Percentiles rank a stretch among this genome's conserved stretches.
phyloP scores from a whole-genome alignment of 352 stramenopile genomes.

The Phytophthora fragariae region DNA sequence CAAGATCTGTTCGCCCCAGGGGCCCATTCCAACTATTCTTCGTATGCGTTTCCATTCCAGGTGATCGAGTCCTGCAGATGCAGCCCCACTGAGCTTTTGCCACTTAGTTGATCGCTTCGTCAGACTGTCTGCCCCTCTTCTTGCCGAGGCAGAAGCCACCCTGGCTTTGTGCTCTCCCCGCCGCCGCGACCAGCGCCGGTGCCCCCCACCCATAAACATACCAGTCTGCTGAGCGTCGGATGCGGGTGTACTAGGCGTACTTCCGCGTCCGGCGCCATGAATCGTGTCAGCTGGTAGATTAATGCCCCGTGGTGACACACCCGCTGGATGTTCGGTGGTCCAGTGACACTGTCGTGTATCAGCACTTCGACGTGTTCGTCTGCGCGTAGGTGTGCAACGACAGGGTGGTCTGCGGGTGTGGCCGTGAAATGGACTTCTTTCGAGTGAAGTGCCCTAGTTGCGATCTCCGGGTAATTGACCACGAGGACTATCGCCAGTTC shows the following conservation, averaged over 20 bases:
- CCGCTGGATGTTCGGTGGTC: neutral
- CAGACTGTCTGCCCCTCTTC: neutral
- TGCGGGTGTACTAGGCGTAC: neutral
- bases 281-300: neutral
- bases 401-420: no score
- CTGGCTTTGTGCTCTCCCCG: neutral
- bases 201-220: neutral
- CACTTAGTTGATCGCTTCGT: neutral
- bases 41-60: neutral
- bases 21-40: neutral
- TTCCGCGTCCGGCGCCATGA: neutral
- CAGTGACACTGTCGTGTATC: neutral
- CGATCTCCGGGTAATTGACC: no score
- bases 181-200: neutral
- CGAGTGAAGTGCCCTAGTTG: no score
- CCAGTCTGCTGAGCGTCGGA: neutral
- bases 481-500: no score
- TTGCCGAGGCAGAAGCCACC: neutral
- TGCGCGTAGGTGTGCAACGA: no score
- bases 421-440: no score
- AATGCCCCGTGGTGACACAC: neutral
- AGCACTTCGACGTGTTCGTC: no score
- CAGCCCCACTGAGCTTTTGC: neutral
- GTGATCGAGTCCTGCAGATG: neutral
- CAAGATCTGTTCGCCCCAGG: neutral